Conservation (phyloP, 169 alveolate species). For the Plasmodium fragile region DNA sequence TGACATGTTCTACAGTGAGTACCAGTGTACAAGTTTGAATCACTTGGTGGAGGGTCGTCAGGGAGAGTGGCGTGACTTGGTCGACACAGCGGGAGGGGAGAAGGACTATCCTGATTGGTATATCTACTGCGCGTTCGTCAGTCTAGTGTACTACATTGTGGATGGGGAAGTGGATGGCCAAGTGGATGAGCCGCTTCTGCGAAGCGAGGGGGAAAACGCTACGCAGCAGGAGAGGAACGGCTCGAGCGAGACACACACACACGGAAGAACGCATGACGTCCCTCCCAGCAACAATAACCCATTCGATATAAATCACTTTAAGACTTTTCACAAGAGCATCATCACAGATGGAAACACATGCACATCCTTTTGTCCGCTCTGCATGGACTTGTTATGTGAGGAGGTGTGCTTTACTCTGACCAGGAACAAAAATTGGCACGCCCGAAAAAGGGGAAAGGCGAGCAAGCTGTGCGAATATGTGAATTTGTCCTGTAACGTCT, state of each 20-base stretch:
- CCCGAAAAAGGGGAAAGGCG: background rate
- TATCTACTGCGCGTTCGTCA: conserved; percentile 55
- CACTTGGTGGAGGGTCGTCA: background rate
- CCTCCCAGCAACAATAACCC: background rate
- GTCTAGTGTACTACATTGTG: conserved; percentile 29
- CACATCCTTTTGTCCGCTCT: conserved; percentile 32
- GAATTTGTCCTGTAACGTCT: conserved; percentile 54
- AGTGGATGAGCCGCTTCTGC: background rate
- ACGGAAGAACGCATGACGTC: background rate
- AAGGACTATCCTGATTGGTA: conserved; percentile 26
- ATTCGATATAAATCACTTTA: conserved; percentile 59
- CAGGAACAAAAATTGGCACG: conserved; percentile 31
- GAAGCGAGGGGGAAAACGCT: background rate
- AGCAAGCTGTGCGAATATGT: conserved; percentile 6
- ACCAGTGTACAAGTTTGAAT: conserved; percentile 29
- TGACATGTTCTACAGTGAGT: conserved; percentile 64
- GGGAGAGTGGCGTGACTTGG: background rate
- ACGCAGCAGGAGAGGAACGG: background rate
- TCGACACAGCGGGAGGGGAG: background rate
- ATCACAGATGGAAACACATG: conserved; percentile 54
- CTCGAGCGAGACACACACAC: background rate
- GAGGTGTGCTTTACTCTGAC: conserved; percentile 23
- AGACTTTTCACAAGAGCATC: conserved; percentile 7
- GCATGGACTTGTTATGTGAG: conserved; percentile 35
- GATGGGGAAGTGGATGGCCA: background rate